Evolutionary conservation across 495 filamentous ascomycete species (phyloP), one percentile per base, ranked within the genome.

Genomic region (Symbiotaphrina buchneri): DNA sequence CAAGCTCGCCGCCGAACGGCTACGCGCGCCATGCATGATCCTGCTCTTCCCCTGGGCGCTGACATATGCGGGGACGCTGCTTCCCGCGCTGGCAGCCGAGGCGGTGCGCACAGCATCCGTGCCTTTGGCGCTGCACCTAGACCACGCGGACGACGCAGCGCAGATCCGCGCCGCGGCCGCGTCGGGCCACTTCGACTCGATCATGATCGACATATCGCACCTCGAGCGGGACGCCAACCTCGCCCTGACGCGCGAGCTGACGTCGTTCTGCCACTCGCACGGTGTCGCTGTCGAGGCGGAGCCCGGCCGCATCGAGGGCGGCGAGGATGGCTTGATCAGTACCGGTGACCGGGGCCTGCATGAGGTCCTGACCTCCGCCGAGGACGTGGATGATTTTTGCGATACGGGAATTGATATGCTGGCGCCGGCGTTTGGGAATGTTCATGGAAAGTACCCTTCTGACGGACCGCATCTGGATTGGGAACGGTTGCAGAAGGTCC

Each of bases 151-250:
- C 43, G 67, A 61, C 8, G 65, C 71, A n/a, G 71, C 72, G 34
- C 66, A 76, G 10, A 72, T 81, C 41, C 61, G 62, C 3, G 53
- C 53, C 10, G 73, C 72, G 1, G 73, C 71, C 2, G 67, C 74
- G 37, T 58, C 59, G 33, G 66, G 61, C n/a, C n/a, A n/a, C 21
- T 83, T 80, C 44, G 76, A 83, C 51, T 68, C 65, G 46, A 81
- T 83, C 57, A 81, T 80, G 71, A 68, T 77, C 29, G 75, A 81
- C 49, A 80, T 78, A 71, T 70, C 59, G 41, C 71, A 85, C 48
- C 75, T 81, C 47, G 74, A 79, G 47, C 79, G 79, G 44, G 76
- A 65, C 23, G 75, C 81, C 54, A 85, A 90, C 38, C 55, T 90
- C 21, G 47, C 59, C 2, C 47, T 73, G 44, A 90, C 78, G 22